Evolutionary conservation across 495 filamentous ascomycete genomes (phyloP).

Genomic region (Parachaetomium inaequale): DNA sequence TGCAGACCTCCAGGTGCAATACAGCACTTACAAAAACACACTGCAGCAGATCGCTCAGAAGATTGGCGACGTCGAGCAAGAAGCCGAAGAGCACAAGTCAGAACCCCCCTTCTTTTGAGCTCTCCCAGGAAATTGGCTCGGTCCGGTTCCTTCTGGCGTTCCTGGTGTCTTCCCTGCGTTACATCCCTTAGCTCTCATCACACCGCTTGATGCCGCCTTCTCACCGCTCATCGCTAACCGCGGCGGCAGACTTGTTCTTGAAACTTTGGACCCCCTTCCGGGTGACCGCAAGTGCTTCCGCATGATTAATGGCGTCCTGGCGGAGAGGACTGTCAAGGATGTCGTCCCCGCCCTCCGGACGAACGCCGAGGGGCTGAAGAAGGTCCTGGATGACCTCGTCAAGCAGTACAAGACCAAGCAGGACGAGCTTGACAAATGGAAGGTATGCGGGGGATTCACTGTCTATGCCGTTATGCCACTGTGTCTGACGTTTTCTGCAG

Average conservation of each 20-base stretch:
- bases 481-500: slow-evolving; percentile 46
- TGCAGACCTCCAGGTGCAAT: slow-evolving; percentile 87
- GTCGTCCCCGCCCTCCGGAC: slow-evolving; percentile 86
- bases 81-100: slow-evolving; percentile 97
- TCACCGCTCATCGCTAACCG: slow-evolving; percentile 36
- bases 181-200: slow-evolving; percentile 28
- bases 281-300: slow-evolving; percentile 94
- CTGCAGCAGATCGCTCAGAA: slow-evolving; percentile 92
- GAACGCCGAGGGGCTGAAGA: slow-evolving; percentile 92
- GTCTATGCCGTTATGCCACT: background rate
- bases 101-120: slow-evolving; percentile 31
- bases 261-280: slow-evolving; percentile 81
- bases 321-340: slow-evolving; percentile 89
- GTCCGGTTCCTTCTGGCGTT: background rate
- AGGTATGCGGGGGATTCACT: slow-evolving; percentile 57
- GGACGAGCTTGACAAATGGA: slow-evolving; percentile 95
- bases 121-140: background rate
- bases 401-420: slow-evolving; percentile 97
- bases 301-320: slow-evolving; percentile 94
- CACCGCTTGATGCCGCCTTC: slow-evolving; percentile 35
- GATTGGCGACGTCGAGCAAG: slow-evolving; percentile 95
- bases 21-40: slow-evolving; percentile 91
- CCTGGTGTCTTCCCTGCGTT: slow-evolving; percentile 11
- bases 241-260: slow-evolving; percentile 79
- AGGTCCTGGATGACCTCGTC: slow-evolving; percentile 90